Evolutionary conservation across 331 rosid species (phyloP), one percentile per base, ranked within the genome.

Genomic region (Cydonia oblonga): DNA sequence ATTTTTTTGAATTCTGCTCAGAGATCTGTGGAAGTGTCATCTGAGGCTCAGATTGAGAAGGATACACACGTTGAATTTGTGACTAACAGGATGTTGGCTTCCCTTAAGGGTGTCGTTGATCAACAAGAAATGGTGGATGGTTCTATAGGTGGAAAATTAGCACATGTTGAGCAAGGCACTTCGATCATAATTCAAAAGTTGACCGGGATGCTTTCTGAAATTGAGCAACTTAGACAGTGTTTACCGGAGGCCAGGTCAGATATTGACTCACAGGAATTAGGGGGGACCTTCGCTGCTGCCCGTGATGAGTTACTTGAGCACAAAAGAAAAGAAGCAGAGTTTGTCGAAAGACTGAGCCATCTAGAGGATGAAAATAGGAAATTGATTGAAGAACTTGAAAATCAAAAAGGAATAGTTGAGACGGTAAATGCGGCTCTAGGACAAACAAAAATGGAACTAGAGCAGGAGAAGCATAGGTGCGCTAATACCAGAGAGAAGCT

Each of bases 401-500:
- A 81, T 64, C 84, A 86, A 78, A 89, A 79, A 66, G 78, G 15
- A 60, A 65, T 71, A 75, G 76, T 81, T 66, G 89, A 81, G 80
- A 69, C 73, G 7, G 75, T 89, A 72, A 85, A 79, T 69, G 72
- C 76, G 9, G 93, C 86, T 82, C 80, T 86, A 77, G 87, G 79
- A 57, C 86, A 87, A 78, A 76, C 82, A 64, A 93, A 82, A 79
- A 62, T 12, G 59, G 97, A 84, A 72, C 88, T 85, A 74, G 96
- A 91, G 89, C 96, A 89, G 79, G 97, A 93, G 83, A 95, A 83
- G 86, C 75, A 33, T 67, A 87, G 84, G 84, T 76, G 77, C 69
- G 71, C 77, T 81, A 89, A 81, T 84, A 86, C 90, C 56, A 95
- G 80, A 89, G 97, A 95, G 79, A 95, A 95, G 81, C 96, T 95